phyloP scores from a whole-genome alignment of 2,329 filamentous ascomycete species.

The Talaromyces sp. region DNA sequence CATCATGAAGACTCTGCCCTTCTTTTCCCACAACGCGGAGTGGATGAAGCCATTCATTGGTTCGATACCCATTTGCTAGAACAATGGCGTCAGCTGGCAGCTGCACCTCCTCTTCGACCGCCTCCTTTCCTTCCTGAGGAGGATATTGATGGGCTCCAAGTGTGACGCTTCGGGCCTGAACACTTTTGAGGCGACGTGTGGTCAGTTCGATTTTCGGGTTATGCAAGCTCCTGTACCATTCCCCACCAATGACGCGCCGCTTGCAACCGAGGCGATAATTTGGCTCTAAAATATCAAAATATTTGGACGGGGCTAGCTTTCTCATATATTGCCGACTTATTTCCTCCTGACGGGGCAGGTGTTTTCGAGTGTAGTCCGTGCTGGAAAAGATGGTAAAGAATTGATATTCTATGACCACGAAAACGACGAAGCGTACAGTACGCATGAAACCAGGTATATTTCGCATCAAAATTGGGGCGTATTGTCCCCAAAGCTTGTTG shows the following conservation, averaged over 20 bases:
- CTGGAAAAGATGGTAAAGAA: constrained; percentile 41
- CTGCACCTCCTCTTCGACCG: constrained; percentile 28
- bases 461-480: constrained; percentile 40
- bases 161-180: constrained; percentile 45
- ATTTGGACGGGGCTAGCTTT: constrained; percentile 50
- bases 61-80: constrained; percentile 57
- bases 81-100: constrained; percentile 56
- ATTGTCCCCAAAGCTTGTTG: constrained; percentile 39
- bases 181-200: constrained; percentile 43
- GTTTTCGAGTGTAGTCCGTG: constrained; percentile 28
- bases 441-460: constrained; percentile 47
- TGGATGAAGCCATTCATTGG: constrained; percentile 49
- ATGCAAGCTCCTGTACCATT: constrained; percentile 50
- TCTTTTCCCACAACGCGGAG: constrained; percentile 48
- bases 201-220: constrained; percentile 50
- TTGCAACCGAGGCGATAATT: constrained; percentile 60
- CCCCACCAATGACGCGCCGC: constrained; percentile 54
- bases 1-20: constrained; percentile 47
- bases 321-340: constrained; percentile 44
- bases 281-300: constrained; percentile 56
- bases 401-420: constrained; percentile 35
- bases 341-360: constrained; percentile 36
- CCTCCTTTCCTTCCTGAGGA: constrained; percentile 13
- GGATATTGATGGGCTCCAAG: constrained; percentile 47
- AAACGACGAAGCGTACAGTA: constrained; percentile 39